phyloP scores from a whole-genome alignment of 352 stramenopile species.

The Peronospora farinosa region DNA sequence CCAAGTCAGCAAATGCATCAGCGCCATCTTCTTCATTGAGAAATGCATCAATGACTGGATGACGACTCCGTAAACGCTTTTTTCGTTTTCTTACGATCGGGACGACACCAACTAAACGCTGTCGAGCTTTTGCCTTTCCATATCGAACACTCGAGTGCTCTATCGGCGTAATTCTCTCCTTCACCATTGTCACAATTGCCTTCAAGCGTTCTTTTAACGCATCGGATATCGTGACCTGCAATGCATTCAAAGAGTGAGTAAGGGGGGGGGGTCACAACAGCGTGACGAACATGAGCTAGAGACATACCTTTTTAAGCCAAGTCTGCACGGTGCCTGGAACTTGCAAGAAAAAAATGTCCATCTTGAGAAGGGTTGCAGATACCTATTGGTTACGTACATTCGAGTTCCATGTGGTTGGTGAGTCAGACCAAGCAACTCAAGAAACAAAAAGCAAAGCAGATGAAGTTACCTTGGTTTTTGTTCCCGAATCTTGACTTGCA shows the following conservation, averaged over 20 bases:
- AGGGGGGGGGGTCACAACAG: not conserved
- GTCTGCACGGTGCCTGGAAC: slow-evolving; percentile 33
- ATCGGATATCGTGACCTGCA: slow-evolving; percentile 24
- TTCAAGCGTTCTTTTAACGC: slow-evolving; percentile 27
- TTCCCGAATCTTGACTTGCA: slow-evolving; percentile 33
- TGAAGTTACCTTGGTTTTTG: slow-evolving; percentile 35
- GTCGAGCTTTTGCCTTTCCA: slow-evolving; percentile 22
- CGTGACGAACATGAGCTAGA: not conserved
- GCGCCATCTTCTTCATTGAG: slow-evolving; percentile 62
- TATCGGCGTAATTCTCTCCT: slow-evolving; percentile 30
- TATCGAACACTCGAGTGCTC: slow-evolving; percentile 2
- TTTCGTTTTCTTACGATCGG: slow-evolving; percentile 50
- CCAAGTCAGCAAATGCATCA: slow-evolving; percentile 63
- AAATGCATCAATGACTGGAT: slow-evolving; percentile 72
- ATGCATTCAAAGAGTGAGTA: slow-evolving; percentile 3
- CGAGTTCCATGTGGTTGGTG: not conserved
- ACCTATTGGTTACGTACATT: slow-evolving; percentile 23
- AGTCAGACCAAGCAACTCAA: not conserved
- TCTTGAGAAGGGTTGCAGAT: slow-evolving; percentile 49
- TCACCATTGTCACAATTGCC: slow-evolving; percentile 33
- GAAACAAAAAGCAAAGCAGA: not conserved
- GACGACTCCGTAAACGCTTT: slow-evolving; percentile 52
- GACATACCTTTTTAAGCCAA: slow-evolving; percentile 38
- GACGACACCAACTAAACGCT: slow-evolving; percentile 44
- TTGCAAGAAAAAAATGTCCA: slow-evolving; percentile 62